These are phyloP conservation scores for Colletotrichum cordylinicola DNA, from an alignment of 2,329 filamentous ascomycete species.

Conservation along the genomic window DNA sequence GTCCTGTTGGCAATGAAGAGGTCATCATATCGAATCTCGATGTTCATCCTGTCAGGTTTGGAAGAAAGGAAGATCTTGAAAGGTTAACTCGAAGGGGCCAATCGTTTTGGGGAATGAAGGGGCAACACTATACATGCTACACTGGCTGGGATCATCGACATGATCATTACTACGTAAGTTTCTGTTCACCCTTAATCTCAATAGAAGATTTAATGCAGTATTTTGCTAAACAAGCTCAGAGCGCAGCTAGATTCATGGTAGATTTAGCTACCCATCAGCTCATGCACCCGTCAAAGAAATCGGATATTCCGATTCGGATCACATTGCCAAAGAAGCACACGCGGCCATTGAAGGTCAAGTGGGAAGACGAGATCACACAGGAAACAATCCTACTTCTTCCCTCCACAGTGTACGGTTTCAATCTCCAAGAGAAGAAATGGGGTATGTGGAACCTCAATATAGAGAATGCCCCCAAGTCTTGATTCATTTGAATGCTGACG, in stretches of 20 bases:
- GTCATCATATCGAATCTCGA: not conserved
- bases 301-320: no score
- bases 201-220: no score
- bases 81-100: rapidly evolving
- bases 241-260: not conserved
- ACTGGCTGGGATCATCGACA: not conserved
- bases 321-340: no score
- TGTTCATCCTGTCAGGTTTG: rapidly evolving
- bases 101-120: not conserved
- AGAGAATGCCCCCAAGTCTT: no score
- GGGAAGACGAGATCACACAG: rapidly evolving
- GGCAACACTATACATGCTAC: not conserved
- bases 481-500: not conserved
- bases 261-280: not conserved
- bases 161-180: not conserved
- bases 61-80: not conserved
- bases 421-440: not conserved
- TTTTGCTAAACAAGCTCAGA: no score
- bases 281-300: not conserved
- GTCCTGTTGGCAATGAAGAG: rapidly evolving
- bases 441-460: not conserved
- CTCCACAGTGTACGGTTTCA: not conserved
- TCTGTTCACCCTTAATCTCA: no score
- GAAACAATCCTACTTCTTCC: rapidly evolving
- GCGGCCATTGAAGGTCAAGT: rapidly evolving